Base-by-base conservation (phyloP, 441 rosid species). In the Monsonia emarginata region DNA sequence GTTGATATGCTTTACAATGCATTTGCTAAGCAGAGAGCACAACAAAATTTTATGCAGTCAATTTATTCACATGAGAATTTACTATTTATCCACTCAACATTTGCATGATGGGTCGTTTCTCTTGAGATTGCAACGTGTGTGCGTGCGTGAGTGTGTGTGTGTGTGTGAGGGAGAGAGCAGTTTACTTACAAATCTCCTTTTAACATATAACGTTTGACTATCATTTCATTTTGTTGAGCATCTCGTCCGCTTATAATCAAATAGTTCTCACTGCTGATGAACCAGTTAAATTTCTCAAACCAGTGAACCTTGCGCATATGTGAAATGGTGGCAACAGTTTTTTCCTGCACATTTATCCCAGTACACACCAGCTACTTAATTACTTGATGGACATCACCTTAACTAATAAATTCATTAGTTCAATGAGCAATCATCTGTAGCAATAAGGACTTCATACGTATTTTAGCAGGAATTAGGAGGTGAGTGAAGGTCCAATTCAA, bases 261-360 rank as follows among this genome's bases (percentile, higher is more conserved):
- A 67, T 91, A 94, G 76, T 94, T 94, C 84, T 89, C 96, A 34
- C 96, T 89, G 83, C 95, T 88, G 80, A 88, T 84, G 79, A 94
- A 91, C 99, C 99, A 94, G 78, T 94, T 85, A 73, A 89, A 94
- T 75, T 94, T 94, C 87, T 91, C 99, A 70, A 94, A 91, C 99
- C 99, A 94, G 83, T 94, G 97, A 73, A 91, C 87, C 78, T 94
- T 94, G 67, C 94, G 91, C 87, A 94, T 89, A 68, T 94, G 94
- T 48, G 97, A 79, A 78, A 94, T 91, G 64, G 87, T 78, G 40
- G 97, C 96, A 72, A 86, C 94, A 75, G 88, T 62, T 81, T 89
- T 91, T 69, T 91, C 99, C 97, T 94, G 84, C 80, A 71, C 6
- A 72, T 57, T 40, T 61, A 72, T 25, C 44, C 69, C 65, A 66